phyloP scores from a whole-genome alignment of 2,329 filamentous ascomycete genomes.

The Aschersonia sp. region DNA sequence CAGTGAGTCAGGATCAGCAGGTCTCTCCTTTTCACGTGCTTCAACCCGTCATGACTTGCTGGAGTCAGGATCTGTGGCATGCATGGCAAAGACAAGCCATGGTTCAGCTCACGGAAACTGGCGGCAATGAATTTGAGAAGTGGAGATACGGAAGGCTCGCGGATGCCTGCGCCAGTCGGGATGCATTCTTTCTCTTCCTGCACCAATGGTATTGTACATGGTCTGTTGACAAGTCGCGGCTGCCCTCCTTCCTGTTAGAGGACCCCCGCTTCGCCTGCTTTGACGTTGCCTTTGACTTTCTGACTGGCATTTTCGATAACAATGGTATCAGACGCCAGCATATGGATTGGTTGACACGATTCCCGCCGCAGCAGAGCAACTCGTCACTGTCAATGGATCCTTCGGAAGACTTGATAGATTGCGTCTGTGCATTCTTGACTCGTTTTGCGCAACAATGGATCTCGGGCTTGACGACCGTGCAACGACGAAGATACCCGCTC shows the following conservation, averaged over 20 bases:
- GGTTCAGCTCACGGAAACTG: background rate
- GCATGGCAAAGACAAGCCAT: no score
- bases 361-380: background rate
- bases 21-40: no score
- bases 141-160: conserved; percentile 38
- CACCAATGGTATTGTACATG: conserved; percentile 52
- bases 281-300: background rate
- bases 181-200: conserved; percentile 48
- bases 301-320: background rate
- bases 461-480: conserved; percentile 3
- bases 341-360: background rate
- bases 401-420: background rate
- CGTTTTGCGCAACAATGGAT: conserved; percentile 11
- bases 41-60: no score
- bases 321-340: background rate
- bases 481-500: conserved; percentile 12
- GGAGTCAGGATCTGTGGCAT: no score
- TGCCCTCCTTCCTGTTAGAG: conserved; percentile 12
- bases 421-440: conserved; percentile 10
- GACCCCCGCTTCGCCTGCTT: conserved; percentile 6
- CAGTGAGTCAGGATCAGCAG: no score
- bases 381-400: background rate
- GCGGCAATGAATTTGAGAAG: conserved; percentile 10
- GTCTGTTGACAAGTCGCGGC: conserved; percentile 23
- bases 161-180: conserved; percentile 38